A percentile compares a stretch with the other conserved stretches of the same genome.
phyloP scores from a whole-genome alignment of 176 grass and related monocot genomes.

The Bromus sterilis region DNA sequence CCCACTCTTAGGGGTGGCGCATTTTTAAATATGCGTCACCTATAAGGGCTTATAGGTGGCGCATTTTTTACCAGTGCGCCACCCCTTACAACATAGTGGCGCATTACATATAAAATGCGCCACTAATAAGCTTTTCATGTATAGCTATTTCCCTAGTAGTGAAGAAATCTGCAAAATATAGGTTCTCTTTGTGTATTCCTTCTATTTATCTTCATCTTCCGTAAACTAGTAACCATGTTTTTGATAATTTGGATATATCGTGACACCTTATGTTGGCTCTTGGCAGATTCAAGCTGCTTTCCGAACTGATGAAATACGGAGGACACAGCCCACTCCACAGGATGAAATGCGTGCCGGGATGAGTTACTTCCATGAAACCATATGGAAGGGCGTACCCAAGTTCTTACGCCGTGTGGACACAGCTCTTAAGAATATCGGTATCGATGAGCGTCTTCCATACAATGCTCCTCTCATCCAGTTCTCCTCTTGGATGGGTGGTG shows the following conservation, averaged over 20 bases:
- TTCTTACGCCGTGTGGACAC: slow-evolving; percentile 83
- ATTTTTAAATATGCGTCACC: too few relatives aligned
- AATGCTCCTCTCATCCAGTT: slow-evolving; percentile 69
- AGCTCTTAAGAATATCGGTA: slow-evolving; percentile 76
- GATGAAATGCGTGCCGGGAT: slow-evolving; percentile 95
- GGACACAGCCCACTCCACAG: slow-evolving; percentile 66
- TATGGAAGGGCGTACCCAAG: slow-evolving; percentile 94
- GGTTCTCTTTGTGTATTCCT: not conserved
- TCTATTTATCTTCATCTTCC: not conserved
- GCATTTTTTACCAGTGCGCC: too few relatives aligned
- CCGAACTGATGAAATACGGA: slow-evolving; percentile 78
- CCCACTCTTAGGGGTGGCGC: too few relatives aligned
- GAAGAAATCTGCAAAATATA: not conserved
- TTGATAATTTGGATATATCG: not conserved
- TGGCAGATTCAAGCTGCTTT: slow-evolving; percentile 83
- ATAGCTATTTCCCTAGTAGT: too few relatives aligned
- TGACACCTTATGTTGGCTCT: not conserved
- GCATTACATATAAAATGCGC: too few relatives aligned
- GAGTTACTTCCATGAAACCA: slow-evolving; percentile 87
- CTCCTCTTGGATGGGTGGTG: slow-evolving; percentile 91
- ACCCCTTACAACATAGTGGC: too few relatives aligned
- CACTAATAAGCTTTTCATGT: too few relatives aligned
- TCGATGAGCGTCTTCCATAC: slow-evolving; percentile 78
- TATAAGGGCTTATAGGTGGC: too few relatives aligned
- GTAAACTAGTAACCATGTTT: not conserved